These are phyloP conservation scores for Xylariaceae sp. DNA, from an alignment of 2,329 filamentous ascomycete genomes.

Conservation along the genomic window DNA sequence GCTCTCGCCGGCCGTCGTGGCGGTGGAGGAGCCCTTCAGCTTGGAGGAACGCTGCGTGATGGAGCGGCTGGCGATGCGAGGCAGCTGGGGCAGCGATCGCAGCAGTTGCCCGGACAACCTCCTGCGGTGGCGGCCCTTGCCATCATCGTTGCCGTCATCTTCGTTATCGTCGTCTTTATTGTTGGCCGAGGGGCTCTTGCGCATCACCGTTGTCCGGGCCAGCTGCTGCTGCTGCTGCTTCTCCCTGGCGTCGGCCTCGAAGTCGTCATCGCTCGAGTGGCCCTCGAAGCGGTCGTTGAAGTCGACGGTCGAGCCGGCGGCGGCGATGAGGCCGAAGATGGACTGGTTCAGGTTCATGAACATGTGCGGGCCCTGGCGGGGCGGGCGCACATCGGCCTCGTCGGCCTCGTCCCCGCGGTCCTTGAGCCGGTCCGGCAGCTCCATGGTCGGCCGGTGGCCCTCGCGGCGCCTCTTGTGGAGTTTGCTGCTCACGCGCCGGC, in stretches of 20 bases:
- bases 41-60: constrained; percentile 33
- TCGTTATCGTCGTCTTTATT: constrained; percentile 25
- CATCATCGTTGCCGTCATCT: constrained; percentile 17
- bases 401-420: constrained; percentile 41
- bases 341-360: constrained; percentile 84
- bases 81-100: constrained; percentile 56
- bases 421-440: constrained; percentile 47
- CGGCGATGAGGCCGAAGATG: constrained; percentile 86
- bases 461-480: constrained; percentile 38
- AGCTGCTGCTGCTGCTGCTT: constrained; percentile 18
- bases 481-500: constrained; percentile 32
- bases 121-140: constrained; percentile 41
- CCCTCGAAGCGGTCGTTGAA: constrained; percentile 75
- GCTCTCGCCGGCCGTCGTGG: constrained; percentile 23
- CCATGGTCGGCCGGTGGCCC: constrained; percentile 33
- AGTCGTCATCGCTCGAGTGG: constrained; percentile 72
- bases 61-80: constrained; percentile 33
- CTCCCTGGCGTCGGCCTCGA: constrained; percentile 27
- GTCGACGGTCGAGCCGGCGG: constrained; percentile 74
- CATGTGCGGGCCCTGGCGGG: constrained; percentile 38
- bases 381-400: constrained; percentile 40
- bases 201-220: constrained; percentile 25
- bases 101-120: constrained; percentile 58
- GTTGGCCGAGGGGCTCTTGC: constrained; percentile 26
- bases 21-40: constrained; percentile 30